Conservation (phyloP, 1,284 basidiomycete genomes). For the Entoloma clypeatum region DNA sequence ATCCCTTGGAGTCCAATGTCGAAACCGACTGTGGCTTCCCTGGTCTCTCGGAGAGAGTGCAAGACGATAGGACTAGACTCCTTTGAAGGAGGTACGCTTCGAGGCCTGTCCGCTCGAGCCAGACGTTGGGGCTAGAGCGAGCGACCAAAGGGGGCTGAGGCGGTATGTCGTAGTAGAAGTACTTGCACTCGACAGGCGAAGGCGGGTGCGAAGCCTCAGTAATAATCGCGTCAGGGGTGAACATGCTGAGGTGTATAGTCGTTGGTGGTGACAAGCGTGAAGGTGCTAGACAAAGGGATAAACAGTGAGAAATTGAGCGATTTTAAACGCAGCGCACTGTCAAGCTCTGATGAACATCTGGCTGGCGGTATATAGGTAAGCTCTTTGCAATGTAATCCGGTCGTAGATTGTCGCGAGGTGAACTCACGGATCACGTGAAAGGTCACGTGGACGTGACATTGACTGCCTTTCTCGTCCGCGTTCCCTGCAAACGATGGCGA, state of each 20-base stretch:
- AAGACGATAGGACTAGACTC: not conserved
- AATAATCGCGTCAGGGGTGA: too few species aligned
- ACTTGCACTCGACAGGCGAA: not conserved
- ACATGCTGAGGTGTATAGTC: too few species aligned
- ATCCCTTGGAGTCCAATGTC: not conserved
- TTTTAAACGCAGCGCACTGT: too few species aligned
- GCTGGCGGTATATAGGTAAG: too few species aligned
- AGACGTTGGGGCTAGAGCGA: slow-evolving; percentile 24
- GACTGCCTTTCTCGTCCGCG: slow-evolving; percentile 5
- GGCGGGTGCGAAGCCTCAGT: slow-evolving; percentile 1
- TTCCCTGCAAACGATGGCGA: slow-evolving; percentile 37
- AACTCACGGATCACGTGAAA: too few species aligned
- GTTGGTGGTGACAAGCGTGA: too few species aligned
- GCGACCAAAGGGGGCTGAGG: slow-evolving; percentile 25
- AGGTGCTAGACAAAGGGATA: too few species aligned
- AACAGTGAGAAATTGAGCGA: too few species aligned
- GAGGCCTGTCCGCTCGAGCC: slow-evolving; percentile 23
- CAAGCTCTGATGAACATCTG: too few species aligned
- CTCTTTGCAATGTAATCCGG: too few species aligned
- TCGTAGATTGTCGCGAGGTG: too few species aligned
- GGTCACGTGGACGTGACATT: too few species aligned
- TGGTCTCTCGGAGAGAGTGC: not conserved
- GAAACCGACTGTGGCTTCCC: not conserved
- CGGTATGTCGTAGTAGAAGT: slow-evolving; percentile 25
- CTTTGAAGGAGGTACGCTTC: slow-evolving; percentile 26